Percentiles rank a stretch among this genome's conserved stretches.
These are phyloP conservation scores for Pelagomonas calceolata DNA, from an alignment of 108 stramenopile species.

Conservation along the genomic window DNA sequence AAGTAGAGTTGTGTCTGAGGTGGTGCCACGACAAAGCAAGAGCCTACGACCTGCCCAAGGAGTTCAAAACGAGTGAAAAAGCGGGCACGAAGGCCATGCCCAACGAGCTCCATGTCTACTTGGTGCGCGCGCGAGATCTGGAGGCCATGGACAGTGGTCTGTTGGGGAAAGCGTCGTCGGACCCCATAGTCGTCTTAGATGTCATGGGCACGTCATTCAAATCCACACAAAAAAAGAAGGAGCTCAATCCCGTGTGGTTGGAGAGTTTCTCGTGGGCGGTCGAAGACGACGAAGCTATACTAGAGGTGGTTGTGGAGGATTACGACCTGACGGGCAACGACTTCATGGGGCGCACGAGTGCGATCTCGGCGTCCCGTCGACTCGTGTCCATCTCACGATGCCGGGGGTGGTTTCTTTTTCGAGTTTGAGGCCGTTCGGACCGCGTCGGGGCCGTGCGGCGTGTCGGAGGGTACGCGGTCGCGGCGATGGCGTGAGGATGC, in stretches of 20 bases:
- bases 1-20: neutral
- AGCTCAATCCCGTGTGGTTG: slow-evolving; percentile 7
- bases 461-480: too few species aligned
- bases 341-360: slow-evolving; percentile 12
- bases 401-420: too few species aligned
- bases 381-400: too few species aligned
- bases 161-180: slow-evolving; percentile 4
- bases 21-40: neutral
- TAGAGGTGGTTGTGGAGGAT: neutral
- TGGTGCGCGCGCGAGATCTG: slow-evolving; percentile 10
- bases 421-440: too few species aligned
- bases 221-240: neutral
- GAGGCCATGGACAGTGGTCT: slow-evolving; percentile 10
- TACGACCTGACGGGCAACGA: slow-evolving; percentile 10
- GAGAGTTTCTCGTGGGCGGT: neutral
- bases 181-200: slow-evolving; percentile 10
- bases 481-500: too few species aligned
- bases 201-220: slow-evolving; percentile 1
- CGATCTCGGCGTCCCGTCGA: too few species aligned
- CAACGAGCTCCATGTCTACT: slow-evolving; percentile 10
- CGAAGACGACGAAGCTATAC: neutral
- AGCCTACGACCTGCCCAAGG: neutral
- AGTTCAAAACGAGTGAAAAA: neutral
- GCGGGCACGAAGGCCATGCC: slow-evolving; percentile 4
- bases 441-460: too few species aligned